Evolutionary conservation across 495 filamentous ascomycete species (phyloP).

Genomic region (Aspergillus ellipticus): DNA sequence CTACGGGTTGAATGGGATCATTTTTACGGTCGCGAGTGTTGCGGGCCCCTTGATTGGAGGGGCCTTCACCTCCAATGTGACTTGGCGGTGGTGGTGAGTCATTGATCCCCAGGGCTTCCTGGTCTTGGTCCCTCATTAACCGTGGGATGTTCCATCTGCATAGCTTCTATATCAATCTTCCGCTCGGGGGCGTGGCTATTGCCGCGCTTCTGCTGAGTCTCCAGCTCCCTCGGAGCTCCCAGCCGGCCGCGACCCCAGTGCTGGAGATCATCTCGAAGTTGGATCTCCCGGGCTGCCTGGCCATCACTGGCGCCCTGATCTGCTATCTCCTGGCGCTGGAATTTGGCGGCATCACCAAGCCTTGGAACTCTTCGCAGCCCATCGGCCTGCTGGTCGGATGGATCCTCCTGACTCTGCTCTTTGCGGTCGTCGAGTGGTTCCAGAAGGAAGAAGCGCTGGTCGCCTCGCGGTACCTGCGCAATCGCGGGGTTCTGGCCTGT

Average conservation of each 20-base stretch:
- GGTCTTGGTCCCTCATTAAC: too few relatives aligned
- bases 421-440: slow-evolving; percentile 8
- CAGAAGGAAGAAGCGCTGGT: too few relatives aligned
- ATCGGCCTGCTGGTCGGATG: slow-evolving; percentile 29
- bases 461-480: too few relatives aligned
- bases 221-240: slow-evolving; percentile 19
- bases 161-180: slow-evolving; percentile 53
- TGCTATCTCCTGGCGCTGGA: slow-evolving; percentile 36
- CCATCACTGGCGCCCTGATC: slow-evolving; percentile 30
- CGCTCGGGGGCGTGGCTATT: slow-evolving; percentile 43
- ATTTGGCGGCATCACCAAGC: slow-evolving; percentile 32
- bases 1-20: slow-evolving; percentile 36
- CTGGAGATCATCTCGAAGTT: slow-evolving; percentile 16
- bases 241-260: too few relatives aligned
- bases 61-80: slow-evolving; percentile 38
- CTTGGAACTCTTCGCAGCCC: slow-evolving; percentile 26
- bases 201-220: slow-evolving; percentile 21
- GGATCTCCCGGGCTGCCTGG: slow-evolving; percentile 27
- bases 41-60: slow-evolving; percentile 47
- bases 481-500: too few relatives aligned
- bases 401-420: slow-evolving; percentile 23
- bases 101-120: slow-evolving; percentile 9
- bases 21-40: slow-evolving; percentile 39
- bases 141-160: neutral
- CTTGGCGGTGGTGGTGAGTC: slow-evolving; percentile 48